Evolutionary conservation across 208 protist genomes (phyloP).

Genomic region (Acanthamoeba triangularis): DNA sequence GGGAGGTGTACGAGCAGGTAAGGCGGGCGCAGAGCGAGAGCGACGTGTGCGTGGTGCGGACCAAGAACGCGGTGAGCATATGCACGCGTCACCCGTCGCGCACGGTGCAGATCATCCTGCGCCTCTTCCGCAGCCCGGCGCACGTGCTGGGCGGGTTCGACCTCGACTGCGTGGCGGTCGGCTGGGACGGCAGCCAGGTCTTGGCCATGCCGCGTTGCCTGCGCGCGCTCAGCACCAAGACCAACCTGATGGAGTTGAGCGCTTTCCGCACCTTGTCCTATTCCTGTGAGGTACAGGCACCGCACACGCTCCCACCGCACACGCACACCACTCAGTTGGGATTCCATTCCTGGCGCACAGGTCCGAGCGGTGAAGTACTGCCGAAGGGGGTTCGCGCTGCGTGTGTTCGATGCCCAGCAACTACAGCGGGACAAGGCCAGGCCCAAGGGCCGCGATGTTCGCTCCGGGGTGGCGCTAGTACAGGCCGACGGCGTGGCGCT

Average conservation of each 20-base stretch:
- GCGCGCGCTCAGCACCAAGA: not conserved
- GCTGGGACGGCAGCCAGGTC: not conserved
- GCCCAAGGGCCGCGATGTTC: not conserved
- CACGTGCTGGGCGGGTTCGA: not conserved
- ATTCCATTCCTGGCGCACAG: not conserved
- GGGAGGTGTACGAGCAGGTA: not conserved
- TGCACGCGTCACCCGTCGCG: not conserved
- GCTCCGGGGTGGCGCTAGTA: not conserved
- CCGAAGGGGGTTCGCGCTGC: not conserved
- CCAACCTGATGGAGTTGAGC: not conserved
- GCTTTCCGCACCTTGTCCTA: not conserved
- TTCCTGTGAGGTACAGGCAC: not conserved
- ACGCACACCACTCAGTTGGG: too few species aligned
- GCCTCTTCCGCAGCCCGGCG: not conserved
- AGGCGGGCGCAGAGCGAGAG: not conserved
- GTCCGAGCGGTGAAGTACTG: not conserved
- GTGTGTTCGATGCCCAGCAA: not conserved
- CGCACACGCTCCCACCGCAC: not conserved
- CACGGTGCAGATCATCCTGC: constrained; percentile 10
- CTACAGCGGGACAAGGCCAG: not conserved
- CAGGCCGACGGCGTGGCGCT: not conserved
- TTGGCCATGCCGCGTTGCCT: not conserved
- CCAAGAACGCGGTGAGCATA: constrained; percentile 27
- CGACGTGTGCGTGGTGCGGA: not conserved
- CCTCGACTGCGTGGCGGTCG: not conserved